A percentile compares a stretch with the other conserved stretches of the same genome.
phyloP scores from a whole-genome alignment of 2,329 filamentous ascomycete species.

The Phialophora tarda region DNA sequence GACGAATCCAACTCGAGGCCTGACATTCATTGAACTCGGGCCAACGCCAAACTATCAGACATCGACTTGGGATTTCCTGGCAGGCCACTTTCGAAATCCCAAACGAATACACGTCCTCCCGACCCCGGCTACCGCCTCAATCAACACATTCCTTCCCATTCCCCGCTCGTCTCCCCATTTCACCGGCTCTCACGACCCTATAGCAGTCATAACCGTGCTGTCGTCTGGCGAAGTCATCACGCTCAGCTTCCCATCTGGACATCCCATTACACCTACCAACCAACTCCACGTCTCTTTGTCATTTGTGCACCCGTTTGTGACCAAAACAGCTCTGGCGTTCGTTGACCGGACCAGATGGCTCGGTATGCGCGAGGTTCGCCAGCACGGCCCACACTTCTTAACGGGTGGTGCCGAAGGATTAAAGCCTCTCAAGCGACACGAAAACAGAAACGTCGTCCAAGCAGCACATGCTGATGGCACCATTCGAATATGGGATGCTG shows the following conservation, averaged over 20 bases:
- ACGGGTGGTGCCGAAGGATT: conserved; percentile 77
- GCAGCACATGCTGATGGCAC: conserved; percentile 90
- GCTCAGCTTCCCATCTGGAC: conserved; percentile 88
- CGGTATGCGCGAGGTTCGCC: conserved; percentile 82
- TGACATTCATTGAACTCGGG: conserved; percentile 90
- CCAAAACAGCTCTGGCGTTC: conserved; percentile 71
- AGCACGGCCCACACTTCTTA: conserved; percentile 76
- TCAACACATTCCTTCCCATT: conserved; percentile 80
- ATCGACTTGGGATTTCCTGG: conserved; percentile 82
- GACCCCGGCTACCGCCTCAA: conserved; percentile 76
- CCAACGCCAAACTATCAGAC: conserved; percentile 89
- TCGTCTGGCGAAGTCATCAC: conserved; percentile 88
- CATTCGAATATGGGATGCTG: conserved; percentile 89
- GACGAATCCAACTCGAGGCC: conserved; percentile 71
- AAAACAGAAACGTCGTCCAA: conserved; percentile 81
- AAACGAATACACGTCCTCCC: conserved; percentile 74
- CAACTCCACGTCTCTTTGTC: conserved; percentile 86
- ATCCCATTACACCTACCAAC: conserved; percentile 89
- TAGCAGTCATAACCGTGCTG: conserved; percentile 79
- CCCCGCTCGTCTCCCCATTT: conserved; percentile 85
- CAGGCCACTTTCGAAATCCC: conserved; percentile 76
- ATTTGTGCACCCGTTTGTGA: conserved; percentile 89
- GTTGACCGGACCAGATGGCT: conserved; percentile 84
- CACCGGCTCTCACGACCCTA: conserved; percentile 84
- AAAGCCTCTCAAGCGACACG: conserved; percentile 74